These are phyloP conservation scores for Coleophoma eucalyptorum DNA, from an alignment of 2,329 filamentous ascomycete genomes.

Conservation along the genomic window DNA sequence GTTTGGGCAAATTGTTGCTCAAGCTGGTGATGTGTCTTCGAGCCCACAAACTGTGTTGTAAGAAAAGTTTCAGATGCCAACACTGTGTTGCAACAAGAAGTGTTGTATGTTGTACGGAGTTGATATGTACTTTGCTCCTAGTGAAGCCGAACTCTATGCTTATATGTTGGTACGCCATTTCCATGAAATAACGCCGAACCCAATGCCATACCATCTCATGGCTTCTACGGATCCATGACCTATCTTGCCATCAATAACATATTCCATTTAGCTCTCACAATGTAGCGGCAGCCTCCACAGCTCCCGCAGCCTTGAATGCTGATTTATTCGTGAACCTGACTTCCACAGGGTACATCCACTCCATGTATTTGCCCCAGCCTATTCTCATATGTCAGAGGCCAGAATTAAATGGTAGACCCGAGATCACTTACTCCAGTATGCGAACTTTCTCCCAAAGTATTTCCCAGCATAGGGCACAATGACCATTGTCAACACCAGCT, in stretches of 20 bases:
- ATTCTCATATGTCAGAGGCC: slow-evolving; percentile 1
- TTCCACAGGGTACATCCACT: slow-evolving; percentile 86
- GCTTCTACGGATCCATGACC: background rate
- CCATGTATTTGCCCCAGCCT: slow-evolving; percentile 94
- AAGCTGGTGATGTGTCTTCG: no score
- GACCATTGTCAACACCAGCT: slow-evolving; percentile 91
- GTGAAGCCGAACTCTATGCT: background rate
- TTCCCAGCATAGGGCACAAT: slow-evolving; percentile 92
- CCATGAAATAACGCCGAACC: background rate
- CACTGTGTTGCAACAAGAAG: no score
- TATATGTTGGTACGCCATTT: background rate
- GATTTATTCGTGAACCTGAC: slow-evolving; percentile 61
- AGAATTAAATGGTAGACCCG: slow-evolving; percentile 3
- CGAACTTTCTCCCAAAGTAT: slow-evolving; percentile 90
- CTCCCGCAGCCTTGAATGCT: slow-evolving; percentile 59
- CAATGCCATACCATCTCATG: background rate
- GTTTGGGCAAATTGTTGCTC: no score
- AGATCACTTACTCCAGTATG: slow-evolving; percentile 78
- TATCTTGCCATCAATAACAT: background rate
- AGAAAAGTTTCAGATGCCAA: no score
- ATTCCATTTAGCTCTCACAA: slow-evolving; percentile 11
- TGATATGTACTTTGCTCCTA: background rate
- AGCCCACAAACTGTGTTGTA: no score
- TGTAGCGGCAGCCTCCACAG: slow-evolving; percentile 50
- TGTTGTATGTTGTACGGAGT: background rate